These are phyloP conservation scores for Solanum corneliomulleri DNA, from an alignment of 257 asterid genomes.

Conservation along the genomic window DNA sequence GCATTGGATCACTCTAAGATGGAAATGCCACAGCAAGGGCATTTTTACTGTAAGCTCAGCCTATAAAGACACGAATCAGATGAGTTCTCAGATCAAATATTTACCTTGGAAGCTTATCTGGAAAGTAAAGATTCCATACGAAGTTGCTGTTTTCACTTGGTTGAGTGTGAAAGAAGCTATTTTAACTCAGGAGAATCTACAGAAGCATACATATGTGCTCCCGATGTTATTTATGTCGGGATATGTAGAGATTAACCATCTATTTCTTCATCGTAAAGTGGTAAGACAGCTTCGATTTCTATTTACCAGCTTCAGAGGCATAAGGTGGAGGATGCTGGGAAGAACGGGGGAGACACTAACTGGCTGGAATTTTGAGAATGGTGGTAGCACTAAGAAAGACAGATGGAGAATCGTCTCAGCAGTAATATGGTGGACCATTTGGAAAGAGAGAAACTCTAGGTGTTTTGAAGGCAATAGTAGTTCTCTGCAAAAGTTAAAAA, in stretches of 20 bases:
- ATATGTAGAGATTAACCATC: neutral
- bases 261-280: neutral
- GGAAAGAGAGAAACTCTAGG: neutral
- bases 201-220: neutral
- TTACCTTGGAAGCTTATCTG: neutral
- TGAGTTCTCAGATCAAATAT: neutral
- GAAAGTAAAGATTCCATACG: neutral
- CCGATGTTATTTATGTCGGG: neutral
- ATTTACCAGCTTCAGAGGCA: neutral
- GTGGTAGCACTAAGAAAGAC: neutral
- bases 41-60: neutral
- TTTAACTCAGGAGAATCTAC: neutral
- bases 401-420: neutral
- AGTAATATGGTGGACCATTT: neutral
- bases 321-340: neutral
- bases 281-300: neutral
- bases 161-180: neutral
- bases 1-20: neutral
- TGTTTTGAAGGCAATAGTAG: neutral
- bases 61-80: neutral
- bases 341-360: neutral
- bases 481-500: neutral
- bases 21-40: neutral
- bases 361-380: neutral
- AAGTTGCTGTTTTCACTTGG: neutral